Evolutionary conservation across 2,329 filamentous ascomycete genomes (phyloP).

Genomic region (Microsporum canis): DNA sequence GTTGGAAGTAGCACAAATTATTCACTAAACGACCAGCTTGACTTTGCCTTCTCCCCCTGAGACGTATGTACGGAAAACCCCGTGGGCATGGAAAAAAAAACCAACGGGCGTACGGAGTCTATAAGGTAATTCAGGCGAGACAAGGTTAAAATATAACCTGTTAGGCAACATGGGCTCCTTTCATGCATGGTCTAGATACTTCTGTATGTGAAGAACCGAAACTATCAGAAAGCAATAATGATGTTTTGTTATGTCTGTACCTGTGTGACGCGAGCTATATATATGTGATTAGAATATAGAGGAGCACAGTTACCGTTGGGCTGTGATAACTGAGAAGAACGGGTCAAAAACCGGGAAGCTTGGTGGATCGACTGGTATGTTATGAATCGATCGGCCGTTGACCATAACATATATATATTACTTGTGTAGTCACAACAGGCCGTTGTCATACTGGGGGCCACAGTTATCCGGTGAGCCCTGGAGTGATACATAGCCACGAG

Average conservation of each 20-base stretch:
- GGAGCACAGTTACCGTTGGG: neutral
- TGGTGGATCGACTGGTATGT: neutral
- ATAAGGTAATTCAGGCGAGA: neutral
- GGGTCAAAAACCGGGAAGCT: neutral
- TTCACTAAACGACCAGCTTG: neutral
- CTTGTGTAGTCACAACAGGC: neutral
- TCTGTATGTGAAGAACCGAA: neutral
- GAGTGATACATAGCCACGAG: neutral
- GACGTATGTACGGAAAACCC: neutral
- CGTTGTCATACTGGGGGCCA: neutral
- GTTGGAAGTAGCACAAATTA: neutral
- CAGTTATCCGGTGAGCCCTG: neutral
- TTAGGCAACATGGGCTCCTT: neutral
- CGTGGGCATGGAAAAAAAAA: neutral
- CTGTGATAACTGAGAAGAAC: neutral
- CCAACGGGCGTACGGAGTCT: neutral
- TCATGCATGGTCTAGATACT: neutral
- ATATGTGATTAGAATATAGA: neutral
- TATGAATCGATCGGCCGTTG: slow-evolving; percentile 1
- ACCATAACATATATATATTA: neutral
- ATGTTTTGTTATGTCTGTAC: neutral
- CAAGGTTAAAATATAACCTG: neutral
- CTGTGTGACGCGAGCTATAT: neutral
- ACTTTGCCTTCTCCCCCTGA: neutral
- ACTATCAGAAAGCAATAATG: neutral